phyloP scores from a whole-genome alignment of 306 rosid species.

The Prosopis cineraria region DNA sequence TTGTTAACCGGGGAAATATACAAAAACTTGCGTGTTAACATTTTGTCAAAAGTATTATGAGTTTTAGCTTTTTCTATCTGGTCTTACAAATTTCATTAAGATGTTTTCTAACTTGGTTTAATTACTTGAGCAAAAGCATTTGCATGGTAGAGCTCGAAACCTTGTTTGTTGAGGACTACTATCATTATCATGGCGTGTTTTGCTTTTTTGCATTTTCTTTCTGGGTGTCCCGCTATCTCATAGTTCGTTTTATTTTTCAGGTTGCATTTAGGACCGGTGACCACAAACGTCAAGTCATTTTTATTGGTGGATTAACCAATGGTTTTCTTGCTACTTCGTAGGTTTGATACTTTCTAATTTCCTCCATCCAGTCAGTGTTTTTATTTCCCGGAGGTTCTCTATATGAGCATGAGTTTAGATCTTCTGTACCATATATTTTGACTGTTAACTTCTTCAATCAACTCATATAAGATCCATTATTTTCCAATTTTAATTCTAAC shows the following conservation, averaged over 20 bases:
- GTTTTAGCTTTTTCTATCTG: not conserved
- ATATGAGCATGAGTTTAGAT: constrained; percentile 25
- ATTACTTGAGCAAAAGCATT: not conserved
- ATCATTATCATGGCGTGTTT: not conserved
- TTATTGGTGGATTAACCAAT: constrained; percentile 91
- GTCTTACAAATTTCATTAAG: not conserved
- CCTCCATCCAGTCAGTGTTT: constrained; percentile 15
- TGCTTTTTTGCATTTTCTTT: not conserved
- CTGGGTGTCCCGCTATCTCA: not conserved
- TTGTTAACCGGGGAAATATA: not conserved
- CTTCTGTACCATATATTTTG: not conserved
- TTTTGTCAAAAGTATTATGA: too few relatives aligned
- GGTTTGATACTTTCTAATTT: constrained; percentile 30
- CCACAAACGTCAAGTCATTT: constrained; percentile 80
- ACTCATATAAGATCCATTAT: not conserved
- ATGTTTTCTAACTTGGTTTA: not conserved
- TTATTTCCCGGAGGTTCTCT: constrained; percentile 2
- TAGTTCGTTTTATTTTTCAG: constrained; percentile 43
- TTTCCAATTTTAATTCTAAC: not conserved
- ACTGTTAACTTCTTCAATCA: constrained; percentile 16
- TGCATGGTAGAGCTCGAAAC: not conserved
- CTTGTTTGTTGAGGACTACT: too few relatives aligned
- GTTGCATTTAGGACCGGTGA: constrained; percentile 96
- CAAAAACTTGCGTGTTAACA: not conserved
- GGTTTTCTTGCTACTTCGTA: constrained; percentile 93